These are phyloP conservation scores for Lablab purpureus DNA, from an alignment of 306 rosid genomes.

Conservation along the genomic window DNA sequence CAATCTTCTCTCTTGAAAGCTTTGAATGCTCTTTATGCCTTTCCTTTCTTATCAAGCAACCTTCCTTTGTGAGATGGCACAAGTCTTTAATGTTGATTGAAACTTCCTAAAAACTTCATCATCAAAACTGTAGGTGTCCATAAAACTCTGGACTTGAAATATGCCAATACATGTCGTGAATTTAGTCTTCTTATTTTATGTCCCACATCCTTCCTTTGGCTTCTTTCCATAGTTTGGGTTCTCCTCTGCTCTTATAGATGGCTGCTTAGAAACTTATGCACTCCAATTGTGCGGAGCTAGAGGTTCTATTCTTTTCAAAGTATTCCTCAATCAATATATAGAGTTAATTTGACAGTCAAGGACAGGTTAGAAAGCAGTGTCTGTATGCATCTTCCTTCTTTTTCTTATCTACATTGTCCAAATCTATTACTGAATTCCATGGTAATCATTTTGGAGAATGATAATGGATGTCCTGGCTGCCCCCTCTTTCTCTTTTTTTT, in stretches of 20 bases:
- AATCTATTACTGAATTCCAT: background rate
- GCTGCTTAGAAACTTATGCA: slow-evolving; percentile 1
- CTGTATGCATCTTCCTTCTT: background rate
- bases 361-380: background rate
- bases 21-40: no score
- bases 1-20: no score
- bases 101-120: no score
- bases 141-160: no score
- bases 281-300: background rate
- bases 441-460: background rate
- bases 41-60: no score
- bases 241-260: background rate
- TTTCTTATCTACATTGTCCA: background rate
- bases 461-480: background rate
- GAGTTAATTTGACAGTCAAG: background rate
- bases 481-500: no score
- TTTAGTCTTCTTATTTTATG: background rate
- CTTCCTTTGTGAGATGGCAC: no score
- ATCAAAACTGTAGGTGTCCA: no score
- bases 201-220: background rate
- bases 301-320: background rate
- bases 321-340: slow-evolving; percentile 1
- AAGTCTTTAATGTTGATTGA: no score
- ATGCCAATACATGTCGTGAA: background rate
- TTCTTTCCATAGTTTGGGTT: slow-evolving; percentile 8